A percentile compares a stretch with the other conserved stretches of the same genome.
Evolutionary conservation across 176 grass and related monocot species (phyloP).

Genomic region (Tillandsia fasciculata): DNA sequence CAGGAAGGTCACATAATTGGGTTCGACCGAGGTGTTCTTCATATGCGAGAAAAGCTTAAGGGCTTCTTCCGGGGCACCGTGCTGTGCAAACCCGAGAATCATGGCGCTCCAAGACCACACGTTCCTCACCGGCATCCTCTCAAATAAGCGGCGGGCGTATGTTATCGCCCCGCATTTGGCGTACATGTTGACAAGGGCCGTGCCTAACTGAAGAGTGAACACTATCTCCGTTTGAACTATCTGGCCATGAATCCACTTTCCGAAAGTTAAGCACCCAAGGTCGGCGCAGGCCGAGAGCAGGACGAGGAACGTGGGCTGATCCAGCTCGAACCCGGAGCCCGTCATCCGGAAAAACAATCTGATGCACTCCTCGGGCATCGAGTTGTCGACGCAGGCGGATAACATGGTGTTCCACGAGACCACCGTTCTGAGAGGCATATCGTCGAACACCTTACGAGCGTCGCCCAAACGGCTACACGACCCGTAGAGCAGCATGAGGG

Average conservation of each 20-base stretch:
- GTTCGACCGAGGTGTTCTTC: constrained; percentile 13
- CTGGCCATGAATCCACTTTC: constrained; percentile 46
- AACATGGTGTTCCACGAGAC: constrained; percentile 50
- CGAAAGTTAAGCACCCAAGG: constrained; percentile 32
- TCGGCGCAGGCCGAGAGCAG: constrained; percentile 32
- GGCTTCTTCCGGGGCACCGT: constrained; percentile 22
- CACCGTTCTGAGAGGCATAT: constrained; percentile 35
- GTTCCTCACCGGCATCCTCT: constrained; percentile 26
- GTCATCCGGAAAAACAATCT: constrained; percentile 26
- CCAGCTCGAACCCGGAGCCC: constrained; percentile 23
- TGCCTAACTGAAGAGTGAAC: constrained; percentile 42
- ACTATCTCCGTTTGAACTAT: constrained; percentile 19
- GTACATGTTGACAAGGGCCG: constrained; percentile 41
- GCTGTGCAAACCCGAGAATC: constrained; percentile 46
- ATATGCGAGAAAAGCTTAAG: constrained; percentile 36
- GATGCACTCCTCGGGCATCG: neutral
- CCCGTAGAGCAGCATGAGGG: constrained; percentile 28
- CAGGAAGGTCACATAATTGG: constrained; percentile 53
- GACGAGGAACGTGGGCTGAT: constrained; percentile 41
- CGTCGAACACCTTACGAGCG: constrained; percentile 37
- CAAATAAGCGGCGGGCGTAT: constrained; percentile 25
- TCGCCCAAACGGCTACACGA: constrained; percentile 14
- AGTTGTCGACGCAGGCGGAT: constrained; percentile 22
- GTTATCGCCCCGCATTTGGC: constrained; percentile 35
- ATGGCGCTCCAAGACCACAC: constrained; percentile 62